A percentile compares a stretch with the other conserved stretches of the same genome.
phyloP scores from a whole-genome alignment of 2,329 filamentous ascomycete species.

The Colletotrichum somersetense region DNA sequence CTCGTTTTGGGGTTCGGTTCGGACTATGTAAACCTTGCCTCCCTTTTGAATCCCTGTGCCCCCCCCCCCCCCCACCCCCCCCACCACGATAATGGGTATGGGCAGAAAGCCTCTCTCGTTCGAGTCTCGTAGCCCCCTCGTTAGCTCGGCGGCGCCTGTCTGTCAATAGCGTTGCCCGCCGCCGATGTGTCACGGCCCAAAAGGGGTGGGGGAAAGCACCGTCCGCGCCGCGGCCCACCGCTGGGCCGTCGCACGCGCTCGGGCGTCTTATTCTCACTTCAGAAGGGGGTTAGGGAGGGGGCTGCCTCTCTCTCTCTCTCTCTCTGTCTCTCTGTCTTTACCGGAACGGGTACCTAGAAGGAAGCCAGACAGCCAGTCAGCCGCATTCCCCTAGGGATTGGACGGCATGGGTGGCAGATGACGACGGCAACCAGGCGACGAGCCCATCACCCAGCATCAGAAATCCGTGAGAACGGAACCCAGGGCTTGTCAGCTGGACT shows the following conservation, averaged over 20 bases:
- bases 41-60: background rate
- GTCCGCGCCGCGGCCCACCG: constrained; percentile 3
- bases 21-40: background rate
- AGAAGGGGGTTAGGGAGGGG: background rate
- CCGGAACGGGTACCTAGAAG: background rate
- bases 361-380: background rate
- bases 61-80: background rate
- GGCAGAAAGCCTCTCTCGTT: background rate
- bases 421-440: background rate
- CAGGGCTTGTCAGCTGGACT: background rate
- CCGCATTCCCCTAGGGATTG: background rate
- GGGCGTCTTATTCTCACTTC: constrained; percentile 12
- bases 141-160: constrained; percentile 7
- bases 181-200: background rate
- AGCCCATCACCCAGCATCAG: background rate
- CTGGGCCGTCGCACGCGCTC: constrained; percentile 10
- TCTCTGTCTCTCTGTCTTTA: background rate
- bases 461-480: background rate
- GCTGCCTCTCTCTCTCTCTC: background rate
- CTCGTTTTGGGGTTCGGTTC: background rate
- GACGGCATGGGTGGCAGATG: constrained; percentile 10
- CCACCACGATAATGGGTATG: background rate
- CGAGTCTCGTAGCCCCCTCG: background rate
- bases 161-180: constrained; percentile 37
- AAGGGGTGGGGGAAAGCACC: background rate